A percentile compares a stretch with the other conserved stretches of the same genome.
Evolutionary conservation across 2,329 filamentous ascomycete genomes (phyloP).

Genomic region (Westerdykella sp.): DNA sequence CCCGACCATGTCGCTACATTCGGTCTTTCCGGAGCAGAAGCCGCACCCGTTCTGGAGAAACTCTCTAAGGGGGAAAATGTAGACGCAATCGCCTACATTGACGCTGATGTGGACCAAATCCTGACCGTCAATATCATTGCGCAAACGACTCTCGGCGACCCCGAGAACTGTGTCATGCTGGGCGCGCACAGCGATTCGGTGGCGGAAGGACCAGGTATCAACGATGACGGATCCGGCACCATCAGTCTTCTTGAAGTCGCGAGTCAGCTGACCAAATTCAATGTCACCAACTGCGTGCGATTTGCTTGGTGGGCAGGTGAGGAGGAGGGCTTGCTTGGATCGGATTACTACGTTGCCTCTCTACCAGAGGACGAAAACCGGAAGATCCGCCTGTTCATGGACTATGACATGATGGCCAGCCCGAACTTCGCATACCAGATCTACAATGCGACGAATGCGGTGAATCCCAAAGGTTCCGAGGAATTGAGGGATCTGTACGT

Average conservation of each 20-base stretch:
- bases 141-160: conserved; percentile 34
- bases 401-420: conserved; percentile 41
- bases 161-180: conserved; percentile 37
- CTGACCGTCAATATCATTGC: conserved; percentile 43
- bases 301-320: conserved; percentile 39
- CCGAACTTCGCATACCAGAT: conserved; percentile 38
- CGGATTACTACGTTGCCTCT: conserved; percentile 34
- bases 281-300: conserved; percentile 36
- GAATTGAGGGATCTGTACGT: conserved; percentile 36
- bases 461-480: conserved; percentile 34
- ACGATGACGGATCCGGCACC: conserved; percentile 38
- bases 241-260: conserved; percentile 38
- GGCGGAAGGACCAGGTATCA: conserved; percentile 38
- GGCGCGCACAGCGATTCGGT: conserved; percentile 40
- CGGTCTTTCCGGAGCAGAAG: conserved; percentile 59
- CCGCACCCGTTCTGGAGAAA: conserved; percentile 46
- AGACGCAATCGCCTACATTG: conserved; percentile 41
- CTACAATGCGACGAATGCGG: conserved; percentile 36
- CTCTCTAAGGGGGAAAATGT: conserved; percentile 46
- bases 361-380: conserved; percentile 31
- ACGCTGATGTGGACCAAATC: conserved; percentile 45
- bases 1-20: conserved; percentile 60
- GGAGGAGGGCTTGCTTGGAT: conserved; percentile 38
- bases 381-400: conserved; percentile 40
- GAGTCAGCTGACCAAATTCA: conserved; percentile 36